Percentiles rank a stretch among this genome's conserved stretches.
phyloP scores from a whole-genome alignment of 495 filamentous ascomycete species.

The Trichoderma reesei region DNA sequence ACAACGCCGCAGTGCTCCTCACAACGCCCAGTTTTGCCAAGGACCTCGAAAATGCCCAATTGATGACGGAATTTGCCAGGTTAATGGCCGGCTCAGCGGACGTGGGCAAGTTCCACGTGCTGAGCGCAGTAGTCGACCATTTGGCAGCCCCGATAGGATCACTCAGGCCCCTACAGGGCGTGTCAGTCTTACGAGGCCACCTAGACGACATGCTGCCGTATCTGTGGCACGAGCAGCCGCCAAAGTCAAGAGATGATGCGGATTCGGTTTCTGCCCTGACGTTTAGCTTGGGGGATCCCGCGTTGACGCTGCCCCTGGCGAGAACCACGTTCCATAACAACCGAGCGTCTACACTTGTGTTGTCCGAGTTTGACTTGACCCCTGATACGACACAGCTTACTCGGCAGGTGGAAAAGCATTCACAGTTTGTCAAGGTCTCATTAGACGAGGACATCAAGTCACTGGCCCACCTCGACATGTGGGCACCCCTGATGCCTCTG shows the following conservation, averaged over 20 bases:
- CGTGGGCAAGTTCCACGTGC: not conserved
- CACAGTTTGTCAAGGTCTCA: not conserved
- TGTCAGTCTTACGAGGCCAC: constrained; percentile 6
- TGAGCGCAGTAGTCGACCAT: constrained; percentile 2
- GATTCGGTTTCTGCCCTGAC: not conserved
- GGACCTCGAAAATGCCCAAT: not conserved
- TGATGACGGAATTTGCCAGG: not conserved
- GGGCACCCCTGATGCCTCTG: constrained; percentile 52
- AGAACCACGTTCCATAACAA: constrained; percentile 11
- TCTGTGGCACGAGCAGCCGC: not conserved
- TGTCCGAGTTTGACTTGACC: not conserved
- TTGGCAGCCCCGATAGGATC: not conserved
- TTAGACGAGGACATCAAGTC: not conserved
- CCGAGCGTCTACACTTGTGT: constrained; percentile 5
- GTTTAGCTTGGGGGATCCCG: constrained; percentile 5
- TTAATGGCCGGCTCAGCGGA: not conserved
- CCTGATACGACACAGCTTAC: not conserved
- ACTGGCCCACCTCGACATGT: constrained; percentile 11
- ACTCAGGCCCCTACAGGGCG: not conserved
- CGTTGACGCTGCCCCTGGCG: constrained; percentile 11
- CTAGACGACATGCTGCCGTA: not conserved
- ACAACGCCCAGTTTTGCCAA: constrained; percentile 3
- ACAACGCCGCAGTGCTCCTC: constrained; percentile 9
- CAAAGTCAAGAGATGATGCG: constrained; percentile 4
- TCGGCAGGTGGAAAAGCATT: not conserved